Evolutionary conservation across 139 green algal species (phyloP), one percentile per base, ranked within the genome.

Genomic region (Parachlorella kessleri): DNA sequence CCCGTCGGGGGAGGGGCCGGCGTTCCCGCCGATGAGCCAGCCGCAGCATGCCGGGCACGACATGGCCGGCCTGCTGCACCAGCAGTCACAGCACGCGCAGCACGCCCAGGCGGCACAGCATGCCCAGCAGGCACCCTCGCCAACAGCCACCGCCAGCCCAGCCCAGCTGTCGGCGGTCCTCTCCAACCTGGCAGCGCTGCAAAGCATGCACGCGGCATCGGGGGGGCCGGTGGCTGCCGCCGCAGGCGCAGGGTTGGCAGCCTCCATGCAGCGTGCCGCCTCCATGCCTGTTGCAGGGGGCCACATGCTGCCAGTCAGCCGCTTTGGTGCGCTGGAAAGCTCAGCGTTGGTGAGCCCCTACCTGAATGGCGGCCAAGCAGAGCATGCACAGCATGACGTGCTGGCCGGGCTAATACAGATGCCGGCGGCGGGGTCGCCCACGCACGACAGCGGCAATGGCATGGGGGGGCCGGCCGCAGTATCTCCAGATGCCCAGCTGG

Each of bases 91-190:
- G 28, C 73, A 39, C 8, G 73, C 73, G 1, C 73, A 78, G 73
- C 28, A 54, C 2, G 55, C 67, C 0, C 55, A 72, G 55, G n/a
- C 66, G 33, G 48, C 48, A 28, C 14, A 59, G 48, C 48, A 59
- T 59, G 48, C 48, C 14, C 14, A 59, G 48, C 48, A 59, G 48
- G 48, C 48, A 14, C 48, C 69, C 69, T 23, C 26, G 26, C 23
- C 26, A 14, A 28, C 63, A 26, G 40, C 71, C 3, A n/a, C 40
- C n/a, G 78, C 78, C 28, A 79, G 70, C 26, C 40, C 78, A 28
- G 42, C 70, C 6, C 78, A 83, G 78, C 78, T 83, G 4, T 66
- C 78, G 0, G 78, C 78, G 0, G 78, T 83, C 70, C 70, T 83
- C 9, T 78, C 70, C 78, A 83, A 83, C 71, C 53, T 83, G 55